A percentile compares a stretch with the other conserved stretches of the same genome.
Evolutionary conservation across 495 filamentous ascomycete species (phyloP).

Genomic region (Friedmanniomyces endolithicus): DNA sequence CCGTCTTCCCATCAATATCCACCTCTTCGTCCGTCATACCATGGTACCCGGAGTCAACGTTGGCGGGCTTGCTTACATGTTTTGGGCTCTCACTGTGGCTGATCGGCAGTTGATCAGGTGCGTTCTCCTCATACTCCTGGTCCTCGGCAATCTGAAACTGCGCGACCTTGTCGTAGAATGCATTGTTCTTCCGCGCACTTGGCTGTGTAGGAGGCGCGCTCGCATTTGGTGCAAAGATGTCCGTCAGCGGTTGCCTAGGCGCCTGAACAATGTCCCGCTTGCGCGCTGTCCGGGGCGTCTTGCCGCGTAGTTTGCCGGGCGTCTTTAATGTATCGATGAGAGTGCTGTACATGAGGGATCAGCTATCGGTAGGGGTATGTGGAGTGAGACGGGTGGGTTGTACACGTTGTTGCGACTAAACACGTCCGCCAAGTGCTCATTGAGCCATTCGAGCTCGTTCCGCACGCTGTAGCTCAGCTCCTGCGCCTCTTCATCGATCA

Average conservation of each 20-base stretch:
- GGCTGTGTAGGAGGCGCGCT: background rate
- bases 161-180: slow-evolving; percentile 19
- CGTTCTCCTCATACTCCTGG: background rate
- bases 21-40: slow-evolving; percentile 52
- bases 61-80: slow-evolving; percentile 17
- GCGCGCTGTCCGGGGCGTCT: slow-evolving; percentile 73
- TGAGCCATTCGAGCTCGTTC: slow-evolving; percentile 23
- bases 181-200: slow-evolving; percentile 10
- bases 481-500: slow-evolving; percentile 54
- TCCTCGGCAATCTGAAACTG: slow-evolving; percentile 21
- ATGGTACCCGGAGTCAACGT: slow-evolving; percentile 69
- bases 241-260: slow-evolving; percentile 64
- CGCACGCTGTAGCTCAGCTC: slow-evolving; percentile 15
- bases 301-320: slow-evolving; percentile 83
- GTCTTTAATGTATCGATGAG: slow-evolving; percentile 92
- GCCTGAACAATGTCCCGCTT: slow-evolving; percentile 51
- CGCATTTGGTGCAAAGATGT: slow-evolving; percentile 57
- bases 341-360: slow-evolving; percentile 40
- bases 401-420: slow-evolving; percentile 67
- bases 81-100: slow-evolving; percentile 19
- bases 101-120: background rate
- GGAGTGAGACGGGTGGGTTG: slow-evolving; percentile 28
- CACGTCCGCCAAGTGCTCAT: slow-evolving; percentile 24
- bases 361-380: background rate
- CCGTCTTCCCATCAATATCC: slow-evolving; percentile 28